These are phyloP conservation scores for Vitis rotundifolia DNA, from an alignment of 164 flowering plant genomes.

Conservation along the genomic window DNA sequence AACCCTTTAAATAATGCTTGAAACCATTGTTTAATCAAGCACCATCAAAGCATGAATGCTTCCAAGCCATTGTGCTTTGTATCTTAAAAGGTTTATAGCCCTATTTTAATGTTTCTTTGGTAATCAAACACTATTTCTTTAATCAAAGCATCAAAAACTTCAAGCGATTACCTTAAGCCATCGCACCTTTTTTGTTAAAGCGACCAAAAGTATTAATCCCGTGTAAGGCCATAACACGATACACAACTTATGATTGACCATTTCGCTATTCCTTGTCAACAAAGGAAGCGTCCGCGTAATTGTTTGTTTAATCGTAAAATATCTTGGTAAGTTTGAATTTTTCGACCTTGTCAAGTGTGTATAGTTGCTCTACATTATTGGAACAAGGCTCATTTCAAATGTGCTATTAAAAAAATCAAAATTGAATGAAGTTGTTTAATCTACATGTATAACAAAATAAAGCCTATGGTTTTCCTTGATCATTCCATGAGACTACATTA, in stretches of 20 bases:
- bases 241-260: slow-evolving; percentile 1
- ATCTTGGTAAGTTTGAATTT: no score
- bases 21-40: neutral
- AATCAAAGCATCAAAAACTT: neutral
- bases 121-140: neutral
- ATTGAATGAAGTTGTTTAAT: no score
- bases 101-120: neutral
- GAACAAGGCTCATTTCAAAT: no score
- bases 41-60: slow-evolving; percentile 3
- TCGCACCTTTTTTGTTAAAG: neutral
- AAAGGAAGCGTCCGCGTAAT: slow-evolving; percentile 17
- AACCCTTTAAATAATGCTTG: neutral
- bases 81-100: neutral
- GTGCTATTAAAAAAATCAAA: no score
- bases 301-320: no score
- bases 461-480: no score
- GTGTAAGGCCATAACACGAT: neutral
- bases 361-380: no score
- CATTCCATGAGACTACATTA: no score
- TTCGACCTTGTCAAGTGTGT: no score
- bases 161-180: neutral
- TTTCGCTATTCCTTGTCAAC: slow-evolving; percentile 14
- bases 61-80: neutral
- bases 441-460: no score
- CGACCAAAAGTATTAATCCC: slow-evolving; percentile 11